Evolutionary conservation across 176 grass and related monocot species (phyloP).

Genomic region (Hsuehochloa calcarea): DNA sequence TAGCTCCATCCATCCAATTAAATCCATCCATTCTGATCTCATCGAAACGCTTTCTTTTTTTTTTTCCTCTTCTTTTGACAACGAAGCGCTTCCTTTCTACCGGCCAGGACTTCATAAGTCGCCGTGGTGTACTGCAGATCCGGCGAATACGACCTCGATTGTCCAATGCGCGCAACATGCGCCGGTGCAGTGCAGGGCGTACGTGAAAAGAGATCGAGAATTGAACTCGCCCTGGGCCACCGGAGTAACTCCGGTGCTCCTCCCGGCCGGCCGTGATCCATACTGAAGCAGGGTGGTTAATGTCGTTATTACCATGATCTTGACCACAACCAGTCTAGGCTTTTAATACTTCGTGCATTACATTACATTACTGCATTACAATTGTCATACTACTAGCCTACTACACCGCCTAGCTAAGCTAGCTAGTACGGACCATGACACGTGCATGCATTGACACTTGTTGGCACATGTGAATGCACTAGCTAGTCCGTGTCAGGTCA

Average conservation of each 20-base stretch:
- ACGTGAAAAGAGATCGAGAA: not conserved
- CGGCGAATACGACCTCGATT: not conserved
- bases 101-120: not conserved
- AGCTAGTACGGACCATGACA: not conserved
- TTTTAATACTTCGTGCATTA: not conserved
- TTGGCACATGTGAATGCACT: not conserved
- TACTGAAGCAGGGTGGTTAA: not conserved
- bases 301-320: not conserved
- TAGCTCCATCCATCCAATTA: not conserved
- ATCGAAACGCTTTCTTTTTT: too few species aligned
- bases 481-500: not conserved
- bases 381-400: not conserved
- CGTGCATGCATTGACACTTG: not conserved
- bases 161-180: not conserved
- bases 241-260: slow-evolving; percentile 37
- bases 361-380: not conserved
- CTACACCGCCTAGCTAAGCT: not conserved
- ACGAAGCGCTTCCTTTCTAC: not conserved
- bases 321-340: not conserved
- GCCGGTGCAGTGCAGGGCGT: not conserved
- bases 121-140: not conserved
- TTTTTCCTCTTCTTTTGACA: too few species aligned
- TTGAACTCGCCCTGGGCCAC: slow-evolving; percentile 34
- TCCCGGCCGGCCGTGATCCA: not conserved
- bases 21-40: not conserved